Evolutionary conservation across 1,284 basidiomycete species (phyloP).

Genomic region (Ustilago crameri): DNA sequence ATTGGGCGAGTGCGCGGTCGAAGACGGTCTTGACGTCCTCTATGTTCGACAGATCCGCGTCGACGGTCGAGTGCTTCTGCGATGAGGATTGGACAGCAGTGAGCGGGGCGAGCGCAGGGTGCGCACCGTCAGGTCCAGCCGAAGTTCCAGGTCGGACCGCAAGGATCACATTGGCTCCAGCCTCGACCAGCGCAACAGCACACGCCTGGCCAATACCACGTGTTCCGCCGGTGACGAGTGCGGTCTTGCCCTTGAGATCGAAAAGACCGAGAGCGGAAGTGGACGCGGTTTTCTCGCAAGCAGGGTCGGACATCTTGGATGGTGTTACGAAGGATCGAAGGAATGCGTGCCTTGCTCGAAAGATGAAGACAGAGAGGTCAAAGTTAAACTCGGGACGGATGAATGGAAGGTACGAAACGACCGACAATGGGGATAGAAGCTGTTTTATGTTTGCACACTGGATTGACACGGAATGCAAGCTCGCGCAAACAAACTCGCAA

Average conservation of each 20-base stretch:
- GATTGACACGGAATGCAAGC: no score
- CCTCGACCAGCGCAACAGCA: slow-evolving; percentile 71
- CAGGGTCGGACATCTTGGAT: slow-evolving; percentile 26
- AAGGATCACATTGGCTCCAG: slow-evolving; percentile 71
- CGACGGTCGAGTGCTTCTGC: slow-evolving; percentile 72
- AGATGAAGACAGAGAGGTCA: background rate
- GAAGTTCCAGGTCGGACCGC: no score
- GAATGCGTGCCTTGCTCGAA: background rate
- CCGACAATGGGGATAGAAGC: no score
- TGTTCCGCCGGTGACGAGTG: slow-evolving; percentile 53
- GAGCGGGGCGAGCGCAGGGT: slow-evolving; percentile 28
- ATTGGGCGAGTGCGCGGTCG: slow-evolving; percentile 73
- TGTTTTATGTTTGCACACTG: no score
- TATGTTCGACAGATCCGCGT: slow-evolving; percentile 81
- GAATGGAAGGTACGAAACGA: no score
- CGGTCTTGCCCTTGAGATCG: slow-evolving; percentile 52
- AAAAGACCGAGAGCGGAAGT: slow-evolving; percentile 39
- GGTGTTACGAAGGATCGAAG: background rate
- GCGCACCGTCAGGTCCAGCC: slow-evolving; percentile 1
- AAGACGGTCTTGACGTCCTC: slow-evolving; percentile 77
- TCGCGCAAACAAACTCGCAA: no score
- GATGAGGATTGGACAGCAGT: slow-evolving; percentile 69
- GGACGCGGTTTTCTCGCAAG: slow-evolving; percentile 45
- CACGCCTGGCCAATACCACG: slow-evolving; percentile 65
- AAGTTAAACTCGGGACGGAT: background rate